Evolutionary conservation across 75 land plant genomes (phyloP).

Genomic region (Cryptomeria japonica): DNA sequence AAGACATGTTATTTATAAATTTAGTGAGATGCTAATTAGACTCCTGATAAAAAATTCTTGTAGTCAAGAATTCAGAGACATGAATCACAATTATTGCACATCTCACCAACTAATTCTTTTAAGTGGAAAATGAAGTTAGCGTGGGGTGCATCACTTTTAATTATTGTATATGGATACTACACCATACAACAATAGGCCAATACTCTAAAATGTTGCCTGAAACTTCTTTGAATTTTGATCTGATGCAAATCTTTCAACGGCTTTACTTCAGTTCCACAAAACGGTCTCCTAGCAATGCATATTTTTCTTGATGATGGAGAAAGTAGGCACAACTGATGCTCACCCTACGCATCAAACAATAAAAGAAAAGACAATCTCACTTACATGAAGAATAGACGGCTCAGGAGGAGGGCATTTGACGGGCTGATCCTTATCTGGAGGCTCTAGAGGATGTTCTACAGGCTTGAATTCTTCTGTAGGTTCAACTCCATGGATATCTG

Average conservation of each 20-base stretch:
- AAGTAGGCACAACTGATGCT: not conserved
- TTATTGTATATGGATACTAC: not conserved
- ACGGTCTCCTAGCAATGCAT: not conserved
- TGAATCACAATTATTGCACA: not conserved
- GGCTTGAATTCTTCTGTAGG: slow-evolving; percentile 64
- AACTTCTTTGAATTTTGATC: not conserved
- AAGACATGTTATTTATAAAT: not conserved
- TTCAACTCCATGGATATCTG: slow-evolving; percentile 53
- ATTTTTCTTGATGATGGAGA: not conserved
- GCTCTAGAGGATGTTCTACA: slow-evolving; percentile 87
- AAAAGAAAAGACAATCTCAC: slow-evolving; percentile 14
- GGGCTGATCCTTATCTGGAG: slow-evolving; percentile 76
- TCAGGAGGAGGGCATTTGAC: slow-evolving; percentile 88
- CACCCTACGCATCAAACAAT: not conserved
- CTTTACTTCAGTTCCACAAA: not conserved
- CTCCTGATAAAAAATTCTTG: not conserved
- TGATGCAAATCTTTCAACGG: not conserved
- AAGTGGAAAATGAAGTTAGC: not conserved
- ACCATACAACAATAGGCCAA: not conserved
- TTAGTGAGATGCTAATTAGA: not conserved
- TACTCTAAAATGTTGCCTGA: not conserved
- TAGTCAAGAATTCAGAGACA: not conserved
- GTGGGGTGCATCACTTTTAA: not conserved
- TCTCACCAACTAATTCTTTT: not conserved
- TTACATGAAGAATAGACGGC: slow-evolving; percentile 90